Conservation (phyloP, 2,329 filamentous ascomycete genomes). For the Fusarium pilosicola region DNA sequence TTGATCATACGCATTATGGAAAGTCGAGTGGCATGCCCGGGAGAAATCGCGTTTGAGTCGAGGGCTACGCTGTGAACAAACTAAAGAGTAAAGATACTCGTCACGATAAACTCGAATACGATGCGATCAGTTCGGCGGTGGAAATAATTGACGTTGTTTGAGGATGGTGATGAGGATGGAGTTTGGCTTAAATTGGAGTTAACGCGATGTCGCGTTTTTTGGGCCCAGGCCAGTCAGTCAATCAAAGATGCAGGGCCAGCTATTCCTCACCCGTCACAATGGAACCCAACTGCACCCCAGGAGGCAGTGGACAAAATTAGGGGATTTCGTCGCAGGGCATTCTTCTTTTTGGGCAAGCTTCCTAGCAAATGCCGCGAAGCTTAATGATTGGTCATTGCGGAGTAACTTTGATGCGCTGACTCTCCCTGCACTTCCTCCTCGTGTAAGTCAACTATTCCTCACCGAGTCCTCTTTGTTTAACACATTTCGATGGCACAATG, state of each 20-base stretch:
- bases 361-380: not conserved
- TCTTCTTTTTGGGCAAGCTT: not conserved
- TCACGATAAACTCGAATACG: not conserved
- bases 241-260: conserved; percentile 31
- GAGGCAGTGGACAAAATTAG: not conserved
- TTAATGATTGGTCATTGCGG: conserved; percentile 18
- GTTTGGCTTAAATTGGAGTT: conserved; percentile 28
- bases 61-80: not conserved
- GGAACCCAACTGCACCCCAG: not conserved
- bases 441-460: conserved; percentile 34
- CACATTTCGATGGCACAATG: conserved; percentile 15
- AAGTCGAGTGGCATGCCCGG: conserved; percentile 39
- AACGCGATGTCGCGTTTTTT: conserved; percentile 40
- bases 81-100: not conserved
- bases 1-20: conserved; percentile 84
- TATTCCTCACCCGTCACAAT: conserved; percentile 7
- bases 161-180: conserved; percentile 19
- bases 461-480: conserved; percentile 34
- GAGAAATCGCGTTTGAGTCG: conserved; percentile 13
- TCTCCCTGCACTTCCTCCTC: not conserved
- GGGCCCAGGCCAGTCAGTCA: conserved; percentile 17
- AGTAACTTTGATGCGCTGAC: conserved; percentile 30
- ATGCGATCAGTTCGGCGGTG: not conserved
- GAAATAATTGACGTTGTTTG: conserved; percentile 5
- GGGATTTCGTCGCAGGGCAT: not conserved